These are phyloP conservation scores for Penicillium lagena DNA, from an alignment of 495 filamentous ascomycete genomes.

Conservation along the genomic window DNA sequence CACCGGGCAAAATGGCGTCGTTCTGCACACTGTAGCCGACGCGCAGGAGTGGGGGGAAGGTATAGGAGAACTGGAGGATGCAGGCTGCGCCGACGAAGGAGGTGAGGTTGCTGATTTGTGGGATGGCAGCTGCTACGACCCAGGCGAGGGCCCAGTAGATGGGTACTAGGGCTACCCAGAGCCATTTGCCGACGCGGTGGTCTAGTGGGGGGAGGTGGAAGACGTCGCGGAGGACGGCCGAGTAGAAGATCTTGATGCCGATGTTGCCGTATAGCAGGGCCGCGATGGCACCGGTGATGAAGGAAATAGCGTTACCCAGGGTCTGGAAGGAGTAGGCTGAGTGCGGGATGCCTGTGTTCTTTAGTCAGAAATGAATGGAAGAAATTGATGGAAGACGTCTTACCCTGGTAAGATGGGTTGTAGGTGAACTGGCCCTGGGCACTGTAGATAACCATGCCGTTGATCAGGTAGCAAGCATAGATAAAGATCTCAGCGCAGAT, in stretches of 20 bases:
- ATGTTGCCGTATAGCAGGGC: slow-evolving; percentile 53
- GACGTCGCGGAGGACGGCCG: slow-evolving; percentile 47
- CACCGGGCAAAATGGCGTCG: slow-evolving; percentile 33
- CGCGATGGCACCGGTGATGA: slow-evolving; percentile 48
- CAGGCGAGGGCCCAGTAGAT: slow-evolving; percentile 49
- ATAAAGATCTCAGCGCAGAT: slow-evolving; percentile 49
- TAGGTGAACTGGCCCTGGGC: slow-evolving; percentile 51
- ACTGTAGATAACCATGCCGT: slow-evolving; percentile 49
- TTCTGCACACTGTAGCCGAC: slow-evolving; percentile 38
- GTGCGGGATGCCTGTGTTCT: slow-evolving; percentile 4
- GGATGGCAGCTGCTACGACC: slow-evolving; percentile 40
- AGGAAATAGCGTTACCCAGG: slow-evolving; percentile 45
- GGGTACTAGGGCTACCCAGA: slow-evolving; percentile 46
- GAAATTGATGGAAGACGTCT: slow-evolving; percentile 14
- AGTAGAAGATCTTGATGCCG: slow-evolving; percentile 56
- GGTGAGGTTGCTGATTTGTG: slow-evolving; percentile 35
- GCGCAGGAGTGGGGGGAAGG: slow-evolving; percentile 39
- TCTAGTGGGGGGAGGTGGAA: slow-evolving; percentile 43
- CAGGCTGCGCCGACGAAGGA: slow-evolving; percentile 39
- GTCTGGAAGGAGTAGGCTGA: slow-evolving; percentile 43
- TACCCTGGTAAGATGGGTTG: slow-evolving; percentile 46
- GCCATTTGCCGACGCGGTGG: slow-evolving; percentile 37
- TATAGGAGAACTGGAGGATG: slow-evolving; percentile 43
- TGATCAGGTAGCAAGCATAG: slow-evolving; percentile 45
- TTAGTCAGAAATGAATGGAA: not conserved